These are phyloP conservation scores for Penicillium fuscoglaucum DNA, from an alignment of 2,329 filamentous ascomycete genomes.

Conservation along the genomic window DNA sequence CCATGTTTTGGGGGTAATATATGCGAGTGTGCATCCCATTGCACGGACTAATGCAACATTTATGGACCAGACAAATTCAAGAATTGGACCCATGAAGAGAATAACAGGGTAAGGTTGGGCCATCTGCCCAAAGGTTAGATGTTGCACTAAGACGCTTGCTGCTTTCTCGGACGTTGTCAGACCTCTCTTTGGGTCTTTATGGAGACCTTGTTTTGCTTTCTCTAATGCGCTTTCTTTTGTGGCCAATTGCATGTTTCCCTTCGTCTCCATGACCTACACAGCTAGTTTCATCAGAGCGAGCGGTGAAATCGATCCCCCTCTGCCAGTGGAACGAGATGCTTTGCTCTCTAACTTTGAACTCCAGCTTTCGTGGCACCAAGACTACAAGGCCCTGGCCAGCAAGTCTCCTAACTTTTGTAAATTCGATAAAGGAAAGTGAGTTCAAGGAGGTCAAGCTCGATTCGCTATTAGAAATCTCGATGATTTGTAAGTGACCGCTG, in stretches of 20 bases:
- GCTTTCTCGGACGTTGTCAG: neutral
- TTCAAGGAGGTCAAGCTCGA: conserved; percentile 13
- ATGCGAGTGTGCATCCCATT: neutral
- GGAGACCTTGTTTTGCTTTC: conserved; percentile 23
- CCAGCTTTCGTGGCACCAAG: too few relatives aligned
- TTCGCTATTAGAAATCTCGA: conserved; percentile 17
- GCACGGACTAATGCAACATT: neutral
- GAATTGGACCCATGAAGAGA: neutral
- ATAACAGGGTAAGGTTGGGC: neutral
- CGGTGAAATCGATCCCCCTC: conserved; percentile 10
- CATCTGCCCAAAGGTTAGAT: neutral
- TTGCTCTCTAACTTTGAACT: conserved; percentile 27
- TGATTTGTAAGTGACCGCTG: neutral
- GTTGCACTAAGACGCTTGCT: neutral
- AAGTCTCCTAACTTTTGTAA: conserved; percentile 18
- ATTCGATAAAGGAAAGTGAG: conserved; percentile 8
- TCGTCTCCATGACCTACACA: neutral
- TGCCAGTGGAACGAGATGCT: conserved; percentile 25
- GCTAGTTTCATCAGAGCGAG: rapidly evolving
- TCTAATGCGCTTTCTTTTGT: conserved; percentile 20
- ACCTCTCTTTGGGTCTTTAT: conserved; percentile 20
- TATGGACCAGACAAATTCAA: neutral
- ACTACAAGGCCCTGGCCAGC: conserved; percentile 16
- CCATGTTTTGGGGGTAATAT: neutral
- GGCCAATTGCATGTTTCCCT: neutral